A percentile compares a stretch with the other conserved stretches of the same genome.
Evolutionary conservation across 2,329 filamentous ascomycete genomes (phyloP).

Genomic region (Helotiales sp.): DNA sequence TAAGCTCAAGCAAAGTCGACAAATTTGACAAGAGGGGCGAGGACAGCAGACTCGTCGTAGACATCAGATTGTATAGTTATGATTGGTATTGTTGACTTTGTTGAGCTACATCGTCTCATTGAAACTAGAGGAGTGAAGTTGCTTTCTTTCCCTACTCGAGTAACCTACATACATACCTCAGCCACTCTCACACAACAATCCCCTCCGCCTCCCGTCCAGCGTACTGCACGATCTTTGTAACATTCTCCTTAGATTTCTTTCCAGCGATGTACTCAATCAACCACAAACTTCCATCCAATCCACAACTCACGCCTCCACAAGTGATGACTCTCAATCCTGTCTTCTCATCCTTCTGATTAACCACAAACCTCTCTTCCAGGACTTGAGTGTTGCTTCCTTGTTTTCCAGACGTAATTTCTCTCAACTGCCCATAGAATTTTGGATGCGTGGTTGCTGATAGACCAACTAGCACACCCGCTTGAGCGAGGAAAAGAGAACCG

Average conservation of each 20-base stretch:
- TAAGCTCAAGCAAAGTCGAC: too few species aligned
- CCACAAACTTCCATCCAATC: constrained; percentile 80
- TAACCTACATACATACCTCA: background rate
- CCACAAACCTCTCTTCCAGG: constrained; percentile 20
- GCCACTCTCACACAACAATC: background rate
- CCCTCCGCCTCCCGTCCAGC: constrained; percentile 70
- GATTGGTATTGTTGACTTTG: too few species aligned
- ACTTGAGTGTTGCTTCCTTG: background rate
- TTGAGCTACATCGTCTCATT: too few species aligned
- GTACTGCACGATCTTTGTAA: constrained; percentile 73
- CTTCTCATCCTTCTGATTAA: constrained; percentile 15
- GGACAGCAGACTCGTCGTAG: too few species aligned
- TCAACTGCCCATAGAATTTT: constrained; percentile 70
- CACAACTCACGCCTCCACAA: constrained; percentile 73
- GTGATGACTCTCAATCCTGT: constrained; percentile 68
- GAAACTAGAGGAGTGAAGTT: too few species aligned
- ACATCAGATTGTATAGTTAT: too few species aligned
- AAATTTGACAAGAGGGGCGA: too few species aligned
- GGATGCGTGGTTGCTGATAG: constrained; percentile 78
- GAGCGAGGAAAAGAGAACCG: constrained; percentile 72
- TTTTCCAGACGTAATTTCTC: background rate
- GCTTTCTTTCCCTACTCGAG: background rate
- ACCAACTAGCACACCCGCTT: constrained; percentile 73
- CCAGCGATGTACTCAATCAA: constrained; percentile 77
- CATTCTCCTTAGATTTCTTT: constrained; percentile 70